phyloP scores from a whole-genome alignment of 139 green algal genomes.

The Protoeuglena noctilucae region DNA sequence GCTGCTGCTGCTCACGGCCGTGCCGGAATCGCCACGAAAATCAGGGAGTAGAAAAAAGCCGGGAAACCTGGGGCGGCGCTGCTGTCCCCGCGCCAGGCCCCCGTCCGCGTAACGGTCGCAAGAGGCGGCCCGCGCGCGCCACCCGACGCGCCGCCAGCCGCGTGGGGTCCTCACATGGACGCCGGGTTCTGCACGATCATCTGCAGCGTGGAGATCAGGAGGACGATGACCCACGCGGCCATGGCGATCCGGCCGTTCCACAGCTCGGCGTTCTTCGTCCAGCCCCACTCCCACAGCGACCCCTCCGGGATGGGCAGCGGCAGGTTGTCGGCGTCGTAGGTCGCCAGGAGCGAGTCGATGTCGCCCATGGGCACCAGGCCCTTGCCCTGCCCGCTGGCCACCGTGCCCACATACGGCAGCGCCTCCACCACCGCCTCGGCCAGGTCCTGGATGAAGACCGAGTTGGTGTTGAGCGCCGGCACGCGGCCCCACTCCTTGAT shows the following conservation, averaged over 20 bases:
- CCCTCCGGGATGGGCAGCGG: slow-evolving; percentile 63
- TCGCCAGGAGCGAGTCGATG: slow-evolving; percentile 52
- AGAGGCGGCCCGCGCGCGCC: no score
- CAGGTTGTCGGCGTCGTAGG: slow-evolving; percentile 78
- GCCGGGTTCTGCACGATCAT: no score
- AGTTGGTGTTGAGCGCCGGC: slow-evolving; percentile 85
- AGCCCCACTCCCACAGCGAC: slow-evolving; percentile 78
- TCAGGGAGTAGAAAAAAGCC: no score
- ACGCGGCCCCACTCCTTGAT: slow-evolving; percentile 83
- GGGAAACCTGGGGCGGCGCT: no score
- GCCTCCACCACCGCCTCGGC: slow-evolving; percentile 67
- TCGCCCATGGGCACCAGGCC: slow-evolving; percentile 2
- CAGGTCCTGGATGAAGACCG: slow-evolving; percentile 87
- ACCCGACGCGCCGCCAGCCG: no score
- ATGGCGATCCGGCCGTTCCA: slow-evolving; percentile 89
- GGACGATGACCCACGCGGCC: slow-evolving; percentile 30
- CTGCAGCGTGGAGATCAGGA: background rate
- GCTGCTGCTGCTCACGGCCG: no score
- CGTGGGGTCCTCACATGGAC: no score
- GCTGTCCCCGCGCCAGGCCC: no score
- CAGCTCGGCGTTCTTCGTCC: slow-evolving; percentile 73
- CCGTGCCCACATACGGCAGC: slow-evolving; percentile 71
- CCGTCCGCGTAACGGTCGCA: no score
- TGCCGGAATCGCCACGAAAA: no score
- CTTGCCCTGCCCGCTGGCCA: slow-evolving; percentile 25